These are phyloP conservation scores for Mollisiaceae sp. DNA, from an alignment of 2,329 filamentous ascomycete species.

Conservation along the genomic window DNA sequence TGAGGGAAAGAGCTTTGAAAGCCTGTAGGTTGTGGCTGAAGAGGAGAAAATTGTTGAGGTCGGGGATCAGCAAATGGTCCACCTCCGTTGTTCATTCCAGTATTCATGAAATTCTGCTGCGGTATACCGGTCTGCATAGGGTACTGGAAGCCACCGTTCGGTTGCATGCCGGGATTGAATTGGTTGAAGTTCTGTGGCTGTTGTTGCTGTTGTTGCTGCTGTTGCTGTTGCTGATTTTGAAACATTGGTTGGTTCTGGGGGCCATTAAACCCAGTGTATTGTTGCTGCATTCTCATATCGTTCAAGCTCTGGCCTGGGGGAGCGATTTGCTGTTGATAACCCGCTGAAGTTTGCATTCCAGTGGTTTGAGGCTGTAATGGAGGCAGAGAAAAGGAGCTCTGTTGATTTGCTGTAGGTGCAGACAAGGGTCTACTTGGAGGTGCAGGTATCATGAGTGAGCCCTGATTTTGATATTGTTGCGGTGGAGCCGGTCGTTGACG, in stretches of 20 bases:
- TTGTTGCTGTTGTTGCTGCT: conserved; percentile 18
- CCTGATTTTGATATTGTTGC: conserved; percentile 60
- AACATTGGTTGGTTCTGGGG: conserved; percentile 42
- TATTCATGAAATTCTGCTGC: conserved; percentile 47
- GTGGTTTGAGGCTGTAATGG: conserved; percentile 86
- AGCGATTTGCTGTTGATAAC: conserved; percentile 67
- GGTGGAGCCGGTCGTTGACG: conserved; percentile 76
- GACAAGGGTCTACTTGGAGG: conserved; percentile 81
- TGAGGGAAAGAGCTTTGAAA: conserved; percentile 50
- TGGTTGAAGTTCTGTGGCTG: conserved; percentile 39
- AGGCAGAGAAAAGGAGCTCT: conserved; percentile 73
- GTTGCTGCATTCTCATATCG: conserved; percentile 63
- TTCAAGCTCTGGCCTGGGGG: conserved; percentile 77
- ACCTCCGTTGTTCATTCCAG: conserved; percentile 51
- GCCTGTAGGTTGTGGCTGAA: conserved; percentile 56
- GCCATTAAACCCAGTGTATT: conserved; percentile 66
- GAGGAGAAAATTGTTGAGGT: conserved; percentile 55
- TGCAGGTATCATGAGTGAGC: conserved; percentile 74
- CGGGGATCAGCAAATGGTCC: conserved; percentile 63
- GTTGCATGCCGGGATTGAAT: conserved; percentile 35
- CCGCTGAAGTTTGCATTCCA: conserved; percentile 57
- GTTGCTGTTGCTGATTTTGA: conserved; percentile 45
- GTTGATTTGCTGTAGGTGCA: conserved; percentile 81
- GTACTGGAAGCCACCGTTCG: conserved; percentile 38
- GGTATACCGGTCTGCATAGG: conserved; percentile 37